Percentiles rank a stretch among this genome's conserved stretches.
phyloP scores from a whole-genome alignment of 2,329 filamentous ascomycete genomes.

The Albifimbria verrucaria region DNA sequence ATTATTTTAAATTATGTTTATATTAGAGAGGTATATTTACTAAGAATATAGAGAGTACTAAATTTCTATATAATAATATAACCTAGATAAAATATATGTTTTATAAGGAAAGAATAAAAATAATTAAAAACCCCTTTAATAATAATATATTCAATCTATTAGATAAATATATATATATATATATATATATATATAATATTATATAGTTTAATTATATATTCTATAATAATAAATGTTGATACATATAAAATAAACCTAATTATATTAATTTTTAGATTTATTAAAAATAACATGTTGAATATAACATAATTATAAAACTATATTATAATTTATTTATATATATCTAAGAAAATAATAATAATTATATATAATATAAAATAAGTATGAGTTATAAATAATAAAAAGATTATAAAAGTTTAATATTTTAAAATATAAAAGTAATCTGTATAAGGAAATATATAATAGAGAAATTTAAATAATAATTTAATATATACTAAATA shows the following conservation, averaged over 20 bases:
- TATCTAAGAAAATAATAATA: not conserved
- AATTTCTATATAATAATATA: no score
- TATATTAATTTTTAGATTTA: not conserved
- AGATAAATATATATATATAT: not conserved
- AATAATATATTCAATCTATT: not conserved
- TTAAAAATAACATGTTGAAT: not conserved
- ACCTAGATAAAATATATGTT: no score
- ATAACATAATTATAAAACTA: not conserved
- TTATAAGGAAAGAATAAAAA: no score
- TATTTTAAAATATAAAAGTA: not conserved
- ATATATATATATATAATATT: not conserved
- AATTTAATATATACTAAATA: not conserved
- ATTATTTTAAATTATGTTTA: no score
- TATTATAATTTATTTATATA: not conserved
- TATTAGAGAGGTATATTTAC: no score
- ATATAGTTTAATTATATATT: constrained; percentile 1
- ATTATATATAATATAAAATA: not conserved
- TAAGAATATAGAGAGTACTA: no score
- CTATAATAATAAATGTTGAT: not conserved
- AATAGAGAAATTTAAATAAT: not conserved
- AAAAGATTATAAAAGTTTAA: not conserved
- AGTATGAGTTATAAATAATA: not conserved
- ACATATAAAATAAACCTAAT: not conserved
- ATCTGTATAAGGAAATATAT: not conserved
- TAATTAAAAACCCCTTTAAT: no score